Conservation (phyloP, 441 rosid genomes). For the Populus hybrid region DNA sequence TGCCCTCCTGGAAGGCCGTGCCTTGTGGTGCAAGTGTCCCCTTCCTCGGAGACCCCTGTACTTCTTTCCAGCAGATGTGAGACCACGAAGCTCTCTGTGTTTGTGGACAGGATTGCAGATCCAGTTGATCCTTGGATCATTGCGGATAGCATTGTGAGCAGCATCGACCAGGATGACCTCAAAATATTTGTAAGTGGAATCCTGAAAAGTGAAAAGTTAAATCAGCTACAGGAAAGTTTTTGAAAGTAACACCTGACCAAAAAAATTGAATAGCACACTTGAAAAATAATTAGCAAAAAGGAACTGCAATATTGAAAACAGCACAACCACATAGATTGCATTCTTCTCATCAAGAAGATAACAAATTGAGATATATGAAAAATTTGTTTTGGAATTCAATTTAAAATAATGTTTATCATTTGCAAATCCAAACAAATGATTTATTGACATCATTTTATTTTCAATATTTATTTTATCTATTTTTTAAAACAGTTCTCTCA, state of each 20-base stretch:
- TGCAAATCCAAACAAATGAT: too few relatives aligned
- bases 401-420: too few relatives aligned
- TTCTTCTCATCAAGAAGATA: too few relatives aligned
- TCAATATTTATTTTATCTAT: too few relatives aligned
- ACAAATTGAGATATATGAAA: too few relatives aligned
- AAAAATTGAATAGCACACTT: too few relatives aligned
- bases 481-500: too few relatives aligned
- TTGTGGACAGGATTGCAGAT: slow-evolving; percentile 86
- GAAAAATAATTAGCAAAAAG: too few relatives aligned
- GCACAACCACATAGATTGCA: not conserved
- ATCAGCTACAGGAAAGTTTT: not conserved
- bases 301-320: not conserved
- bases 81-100: slow-evolving; percentile 86
- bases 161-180: slow-evolving; percentile 80
- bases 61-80: slow-evolving; percentile 84
- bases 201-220: slow-evolving; percentile 29
- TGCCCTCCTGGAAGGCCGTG: slow-evolving; percentile 77
- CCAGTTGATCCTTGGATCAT: slow-evolving; percentile 90
- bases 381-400: too few relatives aligned
- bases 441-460: too few relatives aligned
- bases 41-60: slow-evolving; percentile 85
- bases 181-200: slow-evolving; percentile 79
- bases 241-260: too few relatives aligned
- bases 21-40: slow-evolving; percentile 81
- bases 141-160: slow-evolving; percentile 72